These are phyloP conservation scores for Aureobasidium lini DNA, from an alignment of 2,329 filamentous ascomycete genomes.

Conservation along the genomic window DNA sequence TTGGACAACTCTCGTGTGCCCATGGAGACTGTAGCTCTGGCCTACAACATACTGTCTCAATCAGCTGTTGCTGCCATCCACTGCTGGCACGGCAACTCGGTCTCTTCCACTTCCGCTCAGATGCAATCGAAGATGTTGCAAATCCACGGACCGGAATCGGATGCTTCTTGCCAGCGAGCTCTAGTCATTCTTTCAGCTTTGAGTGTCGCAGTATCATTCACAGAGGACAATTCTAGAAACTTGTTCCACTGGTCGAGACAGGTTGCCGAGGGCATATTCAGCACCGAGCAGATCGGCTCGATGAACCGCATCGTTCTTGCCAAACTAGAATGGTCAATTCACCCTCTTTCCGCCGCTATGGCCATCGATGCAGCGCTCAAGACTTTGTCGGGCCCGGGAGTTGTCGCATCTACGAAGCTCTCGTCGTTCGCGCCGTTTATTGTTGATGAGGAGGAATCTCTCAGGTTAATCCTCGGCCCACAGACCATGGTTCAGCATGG, in stretches of 20 bases:
- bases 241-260: slow-evolving; percentile 20
- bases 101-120: not conserved
- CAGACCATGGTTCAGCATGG: slow-evolving; percentile 7
- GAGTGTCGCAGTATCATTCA: slow-evolving; percentile 23
- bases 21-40: slow-evolving; percentile 23
- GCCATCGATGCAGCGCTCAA: slow-evolving; percentile 14
- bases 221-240: slow-evolving; percentile 21
- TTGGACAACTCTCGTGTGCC: slow-evolving; percentile 22
- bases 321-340: slow-evolving; percentile 23
- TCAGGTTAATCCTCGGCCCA: slow-evolving; percentile 6
- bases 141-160: slow-evolving; percentile 13
- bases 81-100: slow-evolving; percentile 10
- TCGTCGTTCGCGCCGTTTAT: not conserved
- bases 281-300: slow-evolving; percentile 17
- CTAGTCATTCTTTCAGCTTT: slow-evolving; percentile 22
- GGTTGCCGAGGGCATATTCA: slow-evolving; percentile 18
- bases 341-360: slow-evolving; percentile 16
- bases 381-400: not conserved
- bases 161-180: slow-evolving; percentile 17
- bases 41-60: slow-evolving; percentile 24
- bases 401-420: not conserved
- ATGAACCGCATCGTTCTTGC: slow-evolving; percentile 19
- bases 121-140: slow-evolving; percentile 8
- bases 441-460: slow-evolving; percentile 3
- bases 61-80: slow-evolving; percentile 14